Percentiles rank a stretch among this genome's conserved stretches.
These are phyloP conservation scores for Leccinum pellstonianum DNA, from an alignment of 768 basidiomycete species.

Conservation along the genomic window DNA sequence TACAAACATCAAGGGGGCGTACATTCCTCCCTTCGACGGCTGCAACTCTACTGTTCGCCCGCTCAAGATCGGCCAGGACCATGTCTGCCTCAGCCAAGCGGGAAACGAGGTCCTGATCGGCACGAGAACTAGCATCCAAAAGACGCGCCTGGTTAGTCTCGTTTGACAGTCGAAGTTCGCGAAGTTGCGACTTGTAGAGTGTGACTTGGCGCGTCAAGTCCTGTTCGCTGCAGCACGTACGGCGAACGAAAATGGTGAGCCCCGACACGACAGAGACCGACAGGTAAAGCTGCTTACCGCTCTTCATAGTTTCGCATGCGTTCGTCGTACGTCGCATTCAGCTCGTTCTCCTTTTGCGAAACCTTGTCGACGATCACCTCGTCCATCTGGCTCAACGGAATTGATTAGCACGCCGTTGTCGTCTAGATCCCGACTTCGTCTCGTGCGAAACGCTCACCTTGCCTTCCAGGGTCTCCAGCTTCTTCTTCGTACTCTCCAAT, in stretches of 20 bases:
- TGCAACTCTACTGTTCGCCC: constrained; percentile 92
- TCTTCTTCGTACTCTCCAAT: constrained; percentile 71
- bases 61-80: constrained; percentile 89
- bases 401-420: constrained; percentile 1
- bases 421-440: background rate
- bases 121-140: constrained; percentile 85
- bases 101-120: constrained; percentile 91
- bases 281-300: constrained; percentile 50
- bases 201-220: constrained; percentile 90
- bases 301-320: constrained; percentile 94
- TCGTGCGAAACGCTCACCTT: constrained; percentile 50
- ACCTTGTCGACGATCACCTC: constrained; percentile 88
- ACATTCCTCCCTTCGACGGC: constrained; percentile 94
- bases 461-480: constrained; percentile 76
- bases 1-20: constrained; percentile 18
- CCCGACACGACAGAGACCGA: background rate
- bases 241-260: background rate
- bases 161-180: constrained; percentile 86
- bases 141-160: constrained; percentile 93
- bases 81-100: constrained; percentile 93
- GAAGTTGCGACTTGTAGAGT: constrained; percentile 84
- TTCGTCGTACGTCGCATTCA: constrained; percentile 97
- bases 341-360: constrained; percentile 90
- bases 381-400: constrained; percentile 74
- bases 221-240: constrained; percentile 62